Evolutionary conservation across 2,329 filamentous ascomycete genomes (phyloP).

Genomic region (Aspergillus sp.): DNA sequence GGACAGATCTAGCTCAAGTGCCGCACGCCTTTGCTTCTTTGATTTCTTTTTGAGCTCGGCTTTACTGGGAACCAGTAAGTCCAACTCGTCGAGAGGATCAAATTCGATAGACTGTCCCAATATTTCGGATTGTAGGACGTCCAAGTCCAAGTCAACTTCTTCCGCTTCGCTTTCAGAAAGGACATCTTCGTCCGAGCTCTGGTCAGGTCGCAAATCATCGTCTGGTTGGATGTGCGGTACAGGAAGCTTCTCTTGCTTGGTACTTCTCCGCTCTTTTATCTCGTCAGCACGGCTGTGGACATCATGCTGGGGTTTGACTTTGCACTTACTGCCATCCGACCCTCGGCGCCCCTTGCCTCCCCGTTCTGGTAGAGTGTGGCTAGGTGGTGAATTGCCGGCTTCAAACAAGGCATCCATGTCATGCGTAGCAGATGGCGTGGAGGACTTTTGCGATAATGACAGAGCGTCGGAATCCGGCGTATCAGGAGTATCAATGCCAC

Average conservation of each 20-base stretch:
- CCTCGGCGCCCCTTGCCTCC: background rate
- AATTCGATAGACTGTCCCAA: constrained; percentile 50
- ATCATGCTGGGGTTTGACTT: no score
- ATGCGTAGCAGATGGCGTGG: background rate
- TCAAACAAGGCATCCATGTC: background rate
- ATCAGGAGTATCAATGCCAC: constrained; percentile 4
- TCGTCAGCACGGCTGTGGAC: no score
- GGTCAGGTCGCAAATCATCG: background rate
- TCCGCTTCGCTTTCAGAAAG: background rate
- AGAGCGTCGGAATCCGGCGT: no score
- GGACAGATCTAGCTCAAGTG: constrained; percentile 47
- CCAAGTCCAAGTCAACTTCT: background rate
- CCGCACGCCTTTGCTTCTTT: constrained; percentile 49
- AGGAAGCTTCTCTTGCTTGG: no score
- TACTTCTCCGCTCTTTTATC: no score
- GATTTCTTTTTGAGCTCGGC: constrained; percentile 57
- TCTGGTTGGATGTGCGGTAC: no score
- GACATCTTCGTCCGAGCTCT: background rate
- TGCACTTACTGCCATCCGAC: background rate
- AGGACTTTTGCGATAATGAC: background rate
- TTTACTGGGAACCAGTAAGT: constrained; percentile 74
- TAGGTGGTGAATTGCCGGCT: background rate
- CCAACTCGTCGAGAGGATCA: constrained; percentile 60
- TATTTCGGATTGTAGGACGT: no score
- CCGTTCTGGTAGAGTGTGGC: background rate